Percentiles rank a stretch among this genome's conserved stretches.
phyloP scores from a whole-genome alignment of 2,329 filamentous ascomycete species.

The Torrubiella hemipterigena region DNA sequence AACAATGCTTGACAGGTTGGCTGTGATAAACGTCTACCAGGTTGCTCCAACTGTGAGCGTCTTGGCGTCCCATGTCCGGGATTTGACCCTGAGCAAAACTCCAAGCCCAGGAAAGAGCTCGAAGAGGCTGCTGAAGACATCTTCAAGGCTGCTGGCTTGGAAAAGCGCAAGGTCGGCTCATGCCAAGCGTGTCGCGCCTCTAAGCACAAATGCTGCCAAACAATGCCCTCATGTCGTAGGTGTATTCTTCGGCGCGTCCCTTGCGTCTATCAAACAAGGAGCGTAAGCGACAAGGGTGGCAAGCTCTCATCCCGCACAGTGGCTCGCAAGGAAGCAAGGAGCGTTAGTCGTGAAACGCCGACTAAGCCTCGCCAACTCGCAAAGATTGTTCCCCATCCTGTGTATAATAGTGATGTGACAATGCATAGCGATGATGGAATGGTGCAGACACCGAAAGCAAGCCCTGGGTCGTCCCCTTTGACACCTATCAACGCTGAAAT shows the following conservation, averaged over 20 bases:
- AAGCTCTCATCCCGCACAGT: slow-evolving; percentile 3
- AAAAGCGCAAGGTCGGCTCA: slow-evolving; percentile 15
- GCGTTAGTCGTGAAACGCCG: no score
- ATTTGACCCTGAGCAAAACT: slow-evolving; percentile 10
- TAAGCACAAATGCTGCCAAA: slow-evolving; percentile 15
- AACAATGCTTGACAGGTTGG: slow-evolving; percentile 10
- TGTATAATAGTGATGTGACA: no score
- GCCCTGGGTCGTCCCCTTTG: no score
- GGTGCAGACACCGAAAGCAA: no score
- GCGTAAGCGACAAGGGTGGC: slow-evolving; percentile 6
- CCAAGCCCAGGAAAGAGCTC: slow-evolving; percentile 11
- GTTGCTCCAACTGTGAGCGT: slow-evolving; percentile 11
- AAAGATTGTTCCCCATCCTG: no score
- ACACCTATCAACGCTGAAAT: no score
- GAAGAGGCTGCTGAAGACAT: slow-evolving; percentile 14
- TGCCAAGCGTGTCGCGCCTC: slow-evolving; percentile 15
- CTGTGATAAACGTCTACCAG: slow-evolving; percentile 12
- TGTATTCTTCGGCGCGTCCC: slow-evolving; percentile 11
- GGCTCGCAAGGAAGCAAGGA: slow-evolving; percentile 2
- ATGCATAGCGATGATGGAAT: no score
- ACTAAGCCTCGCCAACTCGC: no score
- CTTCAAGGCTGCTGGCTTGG: slow-evolving; percentile 14
- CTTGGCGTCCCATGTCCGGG: slow-evolving; percentile 14
- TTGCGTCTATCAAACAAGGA: slow-evolving; percentile 12
- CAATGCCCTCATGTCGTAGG: slow-evolving; percentile 14